phyloP scores from a whole-genome alignment of 495 filamentous ascomycete genomes.

The Penicillium longicatenatum region DNA sequence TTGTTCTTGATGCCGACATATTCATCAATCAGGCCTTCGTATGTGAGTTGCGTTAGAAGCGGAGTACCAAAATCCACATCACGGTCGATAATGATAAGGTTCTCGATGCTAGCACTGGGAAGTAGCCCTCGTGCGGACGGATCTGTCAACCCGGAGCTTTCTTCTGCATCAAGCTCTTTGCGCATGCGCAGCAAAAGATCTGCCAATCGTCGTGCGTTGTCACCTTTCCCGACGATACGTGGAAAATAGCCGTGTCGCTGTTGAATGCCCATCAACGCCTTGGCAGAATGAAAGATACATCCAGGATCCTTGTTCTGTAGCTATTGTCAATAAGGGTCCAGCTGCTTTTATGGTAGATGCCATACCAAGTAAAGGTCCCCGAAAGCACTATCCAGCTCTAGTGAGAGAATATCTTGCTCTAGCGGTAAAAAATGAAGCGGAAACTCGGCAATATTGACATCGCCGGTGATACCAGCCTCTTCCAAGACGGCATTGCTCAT shows the following conservation, averaged over 20 bases:
- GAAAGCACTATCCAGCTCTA: constrained; percentile 88
- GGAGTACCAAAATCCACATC: constrained; percentile 91
- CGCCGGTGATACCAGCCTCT: constrained; percentile 89
- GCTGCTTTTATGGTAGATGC: not conserved
- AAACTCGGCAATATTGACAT: constrained; percentile 84
- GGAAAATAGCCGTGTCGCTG: constrained; percentile 92
- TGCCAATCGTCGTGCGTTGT: constrained; percentile 84
- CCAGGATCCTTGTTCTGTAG: constrained; percentile 83
- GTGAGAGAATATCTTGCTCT: constrained; percentile 85
- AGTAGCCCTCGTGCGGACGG: constrained; percentile 64
- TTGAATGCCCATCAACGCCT: constrained; percentile 94
- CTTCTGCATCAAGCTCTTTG: constrained; percentile 80
- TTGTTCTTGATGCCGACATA: constrained; percentile 85
- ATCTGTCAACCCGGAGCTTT: constrained; percentile 61
- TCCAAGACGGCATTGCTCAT: constrained; percentile 92
- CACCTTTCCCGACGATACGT: constrained; percentile 93
- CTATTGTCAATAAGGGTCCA: constrained; percentile 2
- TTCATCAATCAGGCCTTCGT: constrained; percentile 96
- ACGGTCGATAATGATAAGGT: constrained; percentile 90
- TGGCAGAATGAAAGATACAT: constrained; percentile 80
- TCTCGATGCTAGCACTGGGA: constrained; percentile 87
- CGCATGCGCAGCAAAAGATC: constrained; percentile 93
- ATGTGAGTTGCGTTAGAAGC: constrained; percentile 92
- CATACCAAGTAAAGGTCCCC: constrained; percentile 80
- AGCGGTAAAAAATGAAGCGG: constrained; percentile 88